A percentile compares a stretch with the other conserved stretches of the same genome.
phyloP scores from a whole-genome alignment of 2,329 filamentous ascomycete species.

The Cryphonectria carpinicola region DNA sequence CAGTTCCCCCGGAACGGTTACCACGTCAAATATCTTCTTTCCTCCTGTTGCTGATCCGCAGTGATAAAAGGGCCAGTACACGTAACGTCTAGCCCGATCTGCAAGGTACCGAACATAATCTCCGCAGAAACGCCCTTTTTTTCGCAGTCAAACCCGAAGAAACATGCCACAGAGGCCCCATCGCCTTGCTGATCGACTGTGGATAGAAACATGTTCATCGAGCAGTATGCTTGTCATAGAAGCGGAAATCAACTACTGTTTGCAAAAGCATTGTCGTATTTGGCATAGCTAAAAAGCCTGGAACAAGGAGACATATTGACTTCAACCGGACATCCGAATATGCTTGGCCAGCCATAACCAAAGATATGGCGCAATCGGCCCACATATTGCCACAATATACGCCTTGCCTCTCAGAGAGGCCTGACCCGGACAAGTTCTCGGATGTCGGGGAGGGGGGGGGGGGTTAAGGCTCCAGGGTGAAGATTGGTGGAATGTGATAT shows the following conservation, averaged over 20 bases:
- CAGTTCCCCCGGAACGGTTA: too few relatives aligned
- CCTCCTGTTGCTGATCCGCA: not conserved
- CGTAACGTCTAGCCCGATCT: not conserved
- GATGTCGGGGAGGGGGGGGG: not conserved
- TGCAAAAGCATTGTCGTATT: not conserved
- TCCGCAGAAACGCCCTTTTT: not conserved
- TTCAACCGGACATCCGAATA: not conserved
- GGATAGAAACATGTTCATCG: not conserved
- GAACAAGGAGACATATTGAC: not conserved
- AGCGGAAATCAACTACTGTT: not conserved
- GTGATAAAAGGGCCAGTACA: not conserved
- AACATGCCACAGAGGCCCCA: not conserved
- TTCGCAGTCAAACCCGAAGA: not conserved
- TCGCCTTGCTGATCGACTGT: not conserved
- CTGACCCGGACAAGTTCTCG: not conserved
- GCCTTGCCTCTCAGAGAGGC: not conserved
- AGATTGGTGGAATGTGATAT: not conserved
- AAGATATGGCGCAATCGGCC: constrained; percentile 28
- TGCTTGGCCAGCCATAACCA: not conserved
- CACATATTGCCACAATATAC: constrained; percentile 26
- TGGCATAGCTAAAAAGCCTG: not conserved
- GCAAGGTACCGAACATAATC: not conserved
- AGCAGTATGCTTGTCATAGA: not conserved
- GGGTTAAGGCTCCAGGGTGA: not conserved
- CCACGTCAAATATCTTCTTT: too few relatives aligned